Conservation (phyloP, 1,139 yeast genomes). For the Candida sanyaensis region DNA sequence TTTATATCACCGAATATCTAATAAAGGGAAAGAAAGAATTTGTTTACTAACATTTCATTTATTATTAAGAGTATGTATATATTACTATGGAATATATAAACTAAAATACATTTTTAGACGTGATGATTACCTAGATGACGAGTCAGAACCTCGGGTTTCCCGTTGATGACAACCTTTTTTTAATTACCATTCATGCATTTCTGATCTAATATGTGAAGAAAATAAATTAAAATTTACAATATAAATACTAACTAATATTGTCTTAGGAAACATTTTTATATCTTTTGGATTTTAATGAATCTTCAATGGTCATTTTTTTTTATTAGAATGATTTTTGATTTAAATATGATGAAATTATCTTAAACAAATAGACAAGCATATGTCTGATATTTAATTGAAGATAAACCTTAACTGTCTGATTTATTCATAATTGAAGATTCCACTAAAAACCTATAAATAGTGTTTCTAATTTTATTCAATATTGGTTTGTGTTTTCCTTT, state of each 20-base stretch:
- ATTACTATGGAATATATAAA: neutral
- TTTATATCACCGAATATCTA: too few species aligned
- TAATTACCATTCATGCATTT: slow-evolving; percentile 93
- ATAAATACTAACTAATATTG: slow-evolving; percentile 1
- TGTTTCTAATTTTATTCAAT: neutral
- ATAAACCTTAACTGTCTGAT: slow-evolving; percentile 17
- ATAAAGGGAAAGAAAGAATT: too few species aligned
- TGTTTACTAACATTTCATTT: neutral
- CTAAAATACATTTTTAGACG: slow-evolving; percentile 7
- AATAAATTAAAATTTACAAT: neutral
- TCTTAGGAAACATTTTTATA: neutral
- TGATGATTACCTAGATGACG: slow-evolving; percentile 92
- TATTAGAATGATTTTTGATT: neutral
- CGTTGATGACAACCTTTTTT: slow-evolving; percentile 86
- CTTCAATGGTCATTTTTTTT: slow-evolving; percentile 9
- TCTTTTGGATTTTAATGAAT: slow-evolving; percentile 7
- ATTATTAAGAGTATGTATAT: slow-evolving; percentile 7
- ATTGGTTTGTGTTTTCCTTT: neutral
- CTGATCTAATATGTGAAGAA: slow-evolving; percentile 48
- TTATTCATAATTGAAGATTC: slow-evolving; percentile 9
- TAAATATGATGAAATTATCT: slow-evolving; percentile 4
- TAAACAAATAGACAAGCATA: slow-evolving; percentile 84
- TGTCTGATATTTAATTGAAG: slow-evolving; percentile 81
- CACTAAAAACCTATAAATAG: slow-evolving; percentile 7
- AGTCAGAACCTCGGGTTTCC: slow-evolving; percentile 93